These are phyloP conservation scores for Pharus latifolius DNA, from an alignment of 176 grass and related monocot genomes.

Conservation along the genomic window DNA sequence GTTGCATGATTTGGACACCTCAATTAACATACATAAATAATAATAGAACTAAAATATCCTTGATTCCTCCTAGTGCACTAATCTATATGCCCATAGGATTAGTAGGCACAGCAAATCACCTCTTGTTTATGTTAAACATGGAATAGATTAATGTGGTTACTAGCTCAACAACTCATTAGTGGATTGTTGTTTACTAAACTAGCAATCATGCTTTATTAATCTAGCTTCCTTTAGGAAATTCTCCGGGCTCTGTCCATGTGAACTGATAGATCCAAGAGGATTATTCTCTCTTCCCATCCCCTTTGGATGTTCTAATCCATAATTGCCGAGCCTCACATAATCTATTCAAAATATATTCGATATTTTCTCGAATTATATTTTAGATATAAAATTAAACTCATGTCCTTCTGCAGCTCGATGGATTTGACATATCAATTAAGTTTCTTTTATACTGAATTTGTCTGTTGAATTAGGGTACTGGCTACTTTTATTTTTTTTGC, in stretches of 20 bases:
- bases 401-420: no score
- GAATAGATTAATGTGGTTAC: background rate
- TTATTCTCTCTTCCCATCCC: background rate
- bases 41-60: background rate
- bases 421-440: no score
- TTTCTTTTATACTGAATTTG: no score
- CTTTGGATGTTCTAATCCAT: no score
- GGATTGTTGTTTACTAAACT: background rate
- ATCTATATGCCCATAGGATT: background rate
- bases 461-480: no score
- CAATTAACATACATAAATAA: conserved; percentile 1
- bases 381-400: no score
- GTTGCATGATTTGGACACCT: conserved; percentile 21
- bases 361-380: no score
- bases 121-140: background rate
- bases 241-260: background rate
- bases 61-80: background rate
- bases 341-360: no score
- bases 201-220: background rate
- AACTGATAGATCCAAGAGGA: conserved; percentile 6
- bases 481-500: no score
- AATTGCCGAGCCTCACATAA: no score
- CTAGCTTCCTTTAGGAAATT: background rate
- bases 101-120: background rate
- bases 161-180: background rate